A percentile compares a stretch with the other conserved stretches of the same genome.
These are phyloP conservation scores for Curvularia lunata DNA, from an alignment of 2,329 filamentous ascomycete genomes.

Conservation along the genomic window DNA sequence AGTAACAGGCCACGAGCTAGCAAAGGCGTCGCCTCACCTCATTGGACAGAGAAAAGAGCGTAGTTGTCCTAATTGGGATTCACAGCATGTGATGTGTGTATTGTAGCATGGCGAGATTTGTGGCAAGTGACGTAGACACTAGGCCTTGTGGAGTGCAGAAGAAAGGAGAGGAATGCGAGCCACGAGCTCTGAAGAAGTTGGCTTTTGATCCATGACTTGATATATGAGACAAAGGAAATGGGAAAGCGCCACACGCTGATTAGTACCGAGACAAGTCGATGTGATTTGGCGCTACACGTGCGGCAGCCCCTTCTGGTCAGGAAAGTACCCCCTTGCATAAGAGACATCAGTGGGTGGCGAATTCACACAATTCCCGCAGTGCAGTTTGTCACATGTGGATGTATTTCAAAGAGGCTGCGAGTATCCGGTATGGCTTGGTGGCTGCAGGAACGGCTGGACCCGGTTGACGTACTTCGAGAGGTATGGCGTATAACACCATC, in stretches of 20 bases:
- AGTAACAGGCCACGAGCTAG: not conserved
- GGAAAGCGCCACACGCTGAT: slow-evolving; percentile 5
- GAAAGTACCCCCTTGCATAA: slow-evolving; percentile 13
- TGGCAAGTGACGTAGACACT: not conserved
- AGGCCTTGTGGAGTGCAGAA: not conserved
- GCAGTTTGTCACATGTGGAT: not conserved
- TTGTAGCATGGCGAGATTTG: not conserved
- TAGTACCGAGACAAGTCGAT: not conserved
- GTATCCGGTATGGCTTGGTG: not conserved
- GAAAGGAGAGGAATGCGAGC: not conserved
- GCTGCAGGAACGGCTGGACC: not conserved
- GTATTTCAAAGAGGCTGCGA: not conserved
- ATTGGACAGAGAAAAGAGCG: too few species aligned
- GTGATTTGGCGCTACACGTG: slow-evolving; percentile 6
- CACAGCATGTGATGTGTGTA: not conserved
- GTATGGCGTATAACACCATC: not conserved
- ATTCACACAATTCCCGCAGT: not conserved
- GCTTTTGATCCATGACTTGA: not conserved
- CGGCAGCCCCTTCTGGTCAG: not conserved
- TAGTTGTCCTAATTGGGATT: not conserved
- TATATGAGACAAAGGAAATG: slow-evolving; percentile 17
- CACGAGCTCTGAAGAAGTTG: not conserved
- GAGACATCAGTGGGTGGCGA: slow-evolving; percentile 1
- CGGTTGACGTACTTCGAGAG: not conserved
- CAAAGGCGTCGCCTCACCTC: not conserved